These are phyloP conservation scores for Nepenthes mirabilis DNA, from an alignment of 148 eudicot genomes.

Conservation along the genomic window DNA sequence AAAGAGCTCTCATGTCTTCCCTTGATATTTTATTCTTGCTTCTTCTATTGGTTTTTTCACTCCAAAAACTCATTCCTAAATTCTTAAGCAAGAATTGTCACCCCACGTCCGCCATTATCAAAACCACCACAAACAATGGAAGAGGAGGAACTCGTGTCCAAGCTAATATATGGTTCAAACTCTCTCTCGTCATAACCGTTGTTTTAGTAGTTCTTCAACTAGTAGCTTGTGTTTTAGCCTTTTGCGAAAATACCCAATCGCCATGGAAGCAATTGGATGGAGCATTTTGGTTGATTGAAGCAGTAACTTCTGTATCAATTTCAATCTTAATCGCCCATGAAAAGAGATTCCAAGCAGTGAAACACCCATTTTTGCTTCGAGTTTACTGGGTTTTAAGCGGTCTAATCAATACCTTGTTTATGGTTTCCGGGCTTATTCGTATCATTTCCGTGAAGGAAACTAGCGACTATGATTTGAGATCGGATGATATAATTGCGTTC, in stretches of 20 bases:
- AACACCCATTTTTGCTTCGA: constrained; percentile 49
- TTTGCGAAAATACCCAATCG: constrained; percentile 13
- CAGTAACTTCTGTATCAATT: constrained; percentile 37
- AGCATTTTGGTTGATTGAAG: constrained; percentile 51
- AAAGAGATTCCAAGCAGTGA: constrained; percentile 39
- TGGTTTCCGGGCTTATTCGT: constrained; percentile 36
- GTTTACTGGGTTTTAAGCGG: constrained; percentile 47
- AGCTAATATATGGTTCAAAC: constrained; percentile 41
- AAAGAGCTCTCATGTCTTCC: constrained; percentile 45
- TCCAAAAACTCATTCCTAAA: constrained; percentile 35
- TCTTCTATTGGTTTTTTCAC: constrained; percentile 24
- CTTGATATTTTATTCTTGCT: constrained; percentile 52
- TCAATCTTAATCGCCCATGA: constrained; percentile 46
- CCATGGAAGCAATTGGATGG: constrained; percentile 51
- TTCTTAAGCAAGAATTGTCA: constrained; percentile 12
- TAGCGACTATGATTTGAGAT: constrained; percentile 11
- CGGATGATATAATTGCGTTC: constrained; percentile 40
- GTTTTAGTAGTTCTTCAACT: constrained; percentile 25
- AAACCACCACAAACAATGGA: constrained; percentile 12
- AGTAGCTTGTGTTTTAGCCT: constrained; percentile 31
- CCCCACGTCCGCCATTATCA: constrained; percentile 12
- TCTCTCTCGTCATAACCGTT: constrained; percentile 23
- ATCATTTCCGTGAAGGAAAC: constrained; percentile 18
- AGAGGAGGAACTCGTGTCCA: constrained; percentile 10
- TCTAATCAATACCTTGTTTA: constrained; percentile 30